Base-by-base conservation (phyloP, 441 rosid genomes). In the Metrosideros polymorpha region DNA sequence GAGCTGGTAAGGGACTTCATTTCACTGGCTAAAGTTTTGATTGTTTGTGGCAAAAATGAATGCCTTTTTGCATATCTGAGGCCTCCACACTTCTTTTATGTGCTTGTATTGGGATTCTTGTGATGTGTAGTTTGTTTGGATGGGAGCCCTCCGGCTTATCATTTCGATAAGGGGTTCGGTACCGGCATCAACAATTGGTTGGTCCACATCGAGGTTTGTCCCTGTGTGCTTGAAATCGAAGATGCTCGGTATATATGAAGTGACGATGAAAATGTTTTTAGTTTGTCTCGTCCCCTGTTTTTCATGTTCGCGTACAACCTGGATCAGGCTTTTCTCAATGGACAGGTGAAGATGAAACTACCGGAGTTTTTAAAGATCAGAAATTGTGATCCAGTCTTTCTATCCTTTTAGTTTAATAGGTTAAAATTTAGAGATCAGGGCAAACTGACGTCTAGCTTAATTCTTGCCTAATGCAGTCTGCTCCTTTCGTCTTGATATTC, bases 121-220 rank as follows among this genome's bases (percentile, higher is more conserved):
- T 35, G 39, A 15, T 87, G 89, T 88, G 89, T 88, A 94, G 97
- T 94, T 87, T 94, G 97, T 88, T 87, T 94, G 85, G 96, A 94
- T 85, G 97, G 97, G 25, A 94, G 95, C 63, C 95, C 95, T 49
- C 97, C 96, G 13, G 96, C 97, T 88, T 94, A 94, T 89, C 97
- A 94, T 85, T 89, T 91, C 42, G 88, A 93, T 77, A 90, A 85
- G 86, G 95, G 95, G 52, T 93, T 63, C 84, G 94, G 97, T 45
- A 86, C 94, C 57, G 97, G 97, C 87, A 88, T 92, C 85, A 90
- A 93, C 82, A 93, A 90, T 76, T 94, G 97, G 97, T 87, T 94
- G 86, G 91, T 94, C 83, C 97, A 94, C 71, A 91, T 93, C 76
- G 97, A 93, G 97, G 97, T 94, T 87, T 79, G 88, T 90, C 84